Evolutionary conservation across 192 early-diverging fungal species (phyloP).

Genomic region (Podila clonocystis): DNA sequence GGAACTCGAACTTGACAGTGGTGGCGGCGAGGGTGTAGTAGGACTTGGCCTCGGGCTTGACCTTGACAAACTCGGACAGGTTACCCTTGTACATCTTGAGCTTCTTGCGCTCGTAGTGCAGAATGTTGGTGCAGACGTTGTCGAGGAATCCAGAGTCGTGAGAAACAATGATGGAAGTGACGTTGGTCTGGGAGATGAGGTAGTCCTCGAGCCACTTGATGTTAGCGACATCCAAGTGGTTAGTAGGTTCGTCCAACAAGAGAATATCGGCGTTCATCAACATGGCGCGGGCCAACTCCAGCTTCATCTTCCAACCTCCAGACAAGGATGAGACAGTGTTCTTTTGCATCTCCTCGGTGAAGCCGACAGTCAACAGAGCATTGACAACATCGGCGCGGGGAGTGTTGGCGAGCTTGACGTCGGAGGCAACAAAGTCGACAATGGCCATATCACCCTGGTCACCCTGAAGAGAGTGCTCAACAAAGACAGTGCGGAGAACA

Average conservation of each 20-base stretch:
- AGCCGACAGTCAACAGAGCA: conserved; percentile 72
- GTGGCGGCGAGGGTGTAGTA: conserved; percentile 81
- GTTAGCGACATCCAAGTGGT: conserved; percentile 81
- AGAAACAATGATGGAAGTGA: conserved; percentile 86
- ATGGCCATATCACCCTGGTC: conserved; percentile 76
- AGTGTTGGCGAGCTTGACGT: conserved; percentile 66
- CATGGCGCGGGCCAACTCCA: conserved; percentile 88
- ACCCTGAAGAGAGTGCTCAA: conserved; percentile 81
- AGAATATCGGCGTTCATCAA: conserved; percentile 87
- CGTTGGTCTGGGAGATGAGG: conserved; percentile 74
- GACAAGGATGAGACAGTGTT: conserved; percentile 78
- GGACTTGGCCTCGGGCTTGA: conserved; percentile 76
- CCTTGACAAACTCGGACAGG: conserved; percentile 83
- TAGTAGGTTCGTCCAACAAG: conserved; percentile 88
- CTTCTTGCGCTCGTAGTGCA: conserved; percentile 88
- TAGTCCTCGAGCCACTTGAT: conserved; percentile 75
- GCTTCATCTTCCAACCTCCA: conserved; percentile 94
- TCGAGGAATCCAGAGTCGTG: conserved; percentile 89
- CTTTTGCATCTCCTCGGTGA: conserved; percentile 70
- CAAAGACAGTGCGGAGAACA: conserved; percentile 81
- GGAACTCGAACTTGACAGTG: conserved; percentile 75
- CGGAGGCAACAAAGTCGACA: conserved; percentile 74
- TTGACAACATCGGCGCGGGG: conserved; percentile 58
- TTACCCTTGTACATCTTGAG: conserved; percentile 82
- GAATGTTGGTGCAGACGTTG: conserved; percentile 85